Conservation (phyloP, 345 rosid species). For the Melaleuca alternifolia region DNA sequence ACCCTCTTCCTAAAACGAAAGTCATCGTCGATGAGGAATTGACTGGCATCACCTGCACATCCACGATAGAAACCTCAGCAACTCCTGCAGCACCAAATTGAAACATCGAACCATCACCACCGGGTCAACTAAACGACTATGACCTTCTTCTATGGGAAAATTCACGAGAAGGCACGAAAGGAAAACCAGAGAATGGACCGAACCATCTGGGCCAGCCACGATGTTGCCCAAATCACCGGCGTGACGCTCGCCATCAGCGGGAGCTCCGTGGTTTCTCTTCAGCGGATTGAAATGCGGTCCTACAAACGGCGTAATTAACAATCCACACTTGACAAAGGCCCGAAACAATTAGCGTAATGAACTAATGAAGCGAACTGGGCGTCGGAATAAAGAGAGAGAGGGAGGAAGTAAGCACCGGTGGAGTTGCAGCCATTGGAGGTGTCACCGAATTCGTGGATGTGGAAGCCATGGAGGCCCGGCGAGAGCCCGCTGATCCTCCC, state of each 20-base stretch:
- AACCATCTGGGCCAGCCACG: conserved; percentile 70
- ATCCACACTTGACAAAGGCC: not conserved
- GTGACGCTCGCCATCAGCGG: conserved; percentile 62
- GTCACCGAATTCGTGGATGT: conserved; percentile 87
- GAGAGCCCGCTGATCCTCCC: conserved; percentile 69
- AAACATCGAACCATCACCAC: not conserved
- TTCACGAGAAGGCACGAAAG: not conserved
- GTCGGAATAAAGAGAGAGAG: not conserved
- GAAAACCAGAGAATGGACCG: not conserved
- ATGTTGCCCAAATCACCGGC: conserved; percentile 97
- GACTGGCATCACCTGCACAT: conserved; percentile 35
- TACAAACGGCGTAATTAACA: not conserved
- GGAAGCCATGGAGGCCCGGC: conserved; percentile 87
- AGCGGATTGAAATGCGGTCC: conserved; percentile 97
- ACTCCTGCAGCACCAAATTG: conserved; percentile 42
- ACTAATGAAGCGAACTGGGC: not conserved
- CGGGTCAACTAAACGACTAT: not conserved
- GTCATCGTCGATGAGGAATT: not conserved
- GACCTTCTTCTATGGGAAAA: not conserved
- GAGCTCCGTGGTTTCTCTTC: conserved; percentile 74
- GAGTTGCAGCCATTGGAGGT: conserved; percentile 96
- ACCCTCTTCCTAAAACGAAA: not conserved
- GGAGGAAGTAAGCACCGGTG: conserved; percentile 35
- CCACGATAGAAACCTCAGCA: conserved; percentile 69
- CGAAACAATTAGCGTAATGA: not conserved